Percentiles rank a stretch among this genome's conserved stretches.
These are phyloP conservation scores for sunflower (Helianthus annuus) DNA, from an alignment of 129 eudicot genomes.

Conservation along the genomic window DNA sequence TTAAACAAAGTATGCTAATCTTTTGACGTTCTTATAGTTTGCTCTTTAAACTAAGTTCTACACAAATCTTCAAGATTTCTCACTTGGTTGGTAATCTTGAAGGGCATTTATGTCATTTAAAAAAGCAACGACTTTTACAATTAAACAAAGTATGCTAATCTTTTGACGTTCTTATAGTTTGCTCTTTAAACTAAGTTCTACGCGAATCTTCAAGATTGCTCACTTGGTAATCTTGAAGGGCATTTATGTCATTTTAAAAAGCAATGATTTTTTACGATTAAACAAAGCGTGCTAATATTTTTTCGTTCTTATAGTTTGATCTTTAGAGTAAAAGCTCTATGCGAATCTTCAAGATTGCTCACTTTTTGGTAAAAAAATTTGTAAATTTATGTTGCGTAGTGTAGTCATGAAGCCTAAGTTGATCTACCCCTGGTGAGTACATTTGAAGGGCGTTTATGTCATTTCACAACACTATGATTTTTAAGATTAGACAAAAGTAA, in stretches of 20 bases:
- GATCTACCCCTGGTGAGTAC: neutral
- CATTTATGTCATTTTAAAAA: neutral
- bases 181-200: neutral
- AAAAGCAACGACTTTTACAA: too few relatives aligned
- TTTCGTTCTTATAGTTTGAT: neutral
- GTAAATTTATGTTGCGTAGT: too few relatives aligned
- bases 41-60: constrained; percentile 1
- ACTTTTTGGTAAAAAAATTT: too few relatives aligned
- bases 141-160: neutral
- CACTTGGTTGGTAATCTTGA: neutral
- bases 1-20: neutral
- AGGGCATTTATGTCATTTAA: neutral
- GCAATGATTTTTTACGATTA: neutral
- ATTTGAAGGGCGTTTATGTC: constrained; percentile 7
- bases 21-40: neutral
- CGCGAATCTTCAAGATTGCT: neutral
- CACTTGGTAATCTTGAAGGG: neutral
- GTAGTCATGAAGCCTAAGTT: neutral
- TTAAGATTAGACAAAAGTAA: neutral
- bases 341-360: neutral
- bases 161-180: neutral
- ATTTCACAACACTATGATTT: neutral
- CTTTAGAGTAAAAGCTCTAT: neutral
- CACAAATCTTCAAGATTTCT: neutral
- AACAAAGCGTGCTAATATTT: neutral